These are phyloP conservation scores for Phytophthora sp. DNA, from an alignment of 352 stramenopile species.

Conservation along the genomic window DNA sequence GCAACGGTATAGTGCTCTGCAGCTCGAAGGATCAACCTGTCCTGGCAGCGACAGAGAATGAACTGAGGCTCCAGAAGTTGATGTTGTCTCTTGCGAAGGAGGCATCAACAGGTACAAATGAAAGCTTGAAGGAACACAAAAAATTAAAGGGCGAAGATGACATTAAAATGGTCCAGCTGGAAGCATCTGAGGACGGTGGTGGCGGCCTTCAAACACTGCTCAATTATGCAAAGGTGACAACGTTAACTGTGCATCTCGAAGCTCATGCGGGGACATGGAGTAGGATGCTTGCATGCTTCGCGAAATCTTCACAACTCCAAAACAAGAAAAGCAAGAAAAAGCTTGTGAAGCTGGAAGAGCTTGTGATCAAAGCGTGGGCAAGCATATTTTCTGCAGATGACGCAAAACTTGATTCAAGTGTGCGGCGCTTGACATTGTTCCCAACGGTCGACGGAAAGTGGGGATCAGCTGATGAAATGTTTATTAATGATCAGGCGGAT, in stretches of 20 bases:
- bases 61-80: conserved; percentile 50
- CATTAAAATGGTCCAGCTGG: conserved; percentile 41
- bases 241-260: conserved; percentile 31
- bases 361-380: conserved; percentile 36
- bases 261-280: conserved; percentile 41
- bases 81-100: conserved; percentile 34
- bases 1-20: conserved; percentile 24
- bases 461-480: conserved; percentile 42
- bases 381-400: conserved; percentile 19
- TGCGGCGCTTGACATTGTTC: conserved; percentile 42
- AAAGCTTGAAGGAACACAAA: neutral
- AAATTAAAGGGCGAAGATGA: conserved; percentile 6
- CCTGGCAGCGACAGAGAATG: conserved; percentile 31
- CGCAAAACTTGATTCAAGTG: conserved; percentile 20
- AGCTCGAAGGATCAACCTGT: conserved; percentile 39
- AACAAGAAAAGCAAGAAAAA: conserved; percentile 38
- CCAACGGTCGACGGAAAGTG: conserved; percentile 34
- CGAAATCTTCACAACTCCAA: neutral
- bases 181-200: conserved; percentile 15
- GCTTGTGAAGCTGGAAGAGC: conserved; percentile 30
- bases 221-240: conserved; percentile 37
- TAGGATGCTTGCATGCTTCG: conserved; percentile 25
- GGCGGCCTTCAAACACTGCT: conserved; percentile 41
- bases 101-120: neutral
- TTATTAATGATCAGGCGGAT: conserved; percentile 72